A percentile compares a stretch with the other conserved stretches of the same genome.
These are phyloP conservation scores for Rosa chinensis DNA, from an alignment of 306 rosid species.

Conservation along the genomic window DNA sequence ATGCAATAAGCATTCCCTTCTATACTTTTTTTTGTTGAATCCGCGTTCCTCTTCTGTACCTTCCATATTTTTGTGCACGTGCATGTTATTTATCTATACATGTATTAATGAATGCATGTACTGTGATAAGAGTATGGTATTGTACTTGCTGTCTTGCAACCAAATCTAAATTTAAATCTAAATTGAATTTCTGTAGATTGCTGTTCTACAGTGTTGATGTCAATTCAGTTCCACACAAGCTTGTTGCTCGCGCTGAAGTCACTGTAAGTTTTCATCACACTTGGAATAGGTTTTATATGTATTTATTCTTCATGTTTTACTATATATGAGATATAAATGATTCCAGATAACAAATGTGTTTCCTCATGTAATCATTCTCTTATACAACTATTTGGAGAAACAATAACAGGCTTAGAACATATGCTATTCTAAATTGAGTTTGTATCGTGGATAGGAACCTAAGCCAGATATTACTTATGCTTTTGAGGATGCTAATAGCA, in stretches of 20 bases:
- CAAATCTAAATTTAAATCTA: neutral
- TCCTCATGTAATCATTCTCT: neutral
- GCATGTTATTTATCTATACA: neutral
- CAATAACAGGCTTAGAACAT: neutral
- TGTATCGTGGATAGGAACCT: neutral
- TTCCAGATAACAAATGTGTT: neutral
- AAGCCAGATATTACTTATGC: neutral
- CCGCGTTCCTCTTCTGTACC: neutral
- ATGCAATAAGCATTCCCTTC: neutral
- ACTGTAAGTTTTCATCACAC: constrained; percentile 61
- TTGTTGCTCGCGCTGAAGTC: constrained; percentile 77
- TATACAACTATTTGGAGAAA: neutral
- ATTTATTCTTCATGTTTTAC: neutral
- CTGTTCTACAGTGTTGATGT: constrained; percentile 75
- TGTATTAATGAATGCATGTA: neutral
- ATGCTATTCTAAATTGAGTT: neutral
- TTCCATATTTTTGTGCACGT: neutral
- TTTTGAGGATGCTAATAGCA: neutral
- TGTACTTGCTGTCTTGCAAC: constrained; percentile 12
- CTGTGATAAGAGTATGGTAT: neutral
- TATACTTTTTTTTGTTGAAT: neutral
- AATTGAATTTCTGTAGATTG: constrained; percentile 50
- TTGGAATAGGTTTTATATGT: constrained; percentile 12
- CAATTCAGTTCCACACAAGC: constrained; percentile 70
- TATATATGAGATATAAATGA: neutral